Evolutionary conservation across 306 rosid species (phyloP).

Genomic region (Parietaria judaica): DNA sequence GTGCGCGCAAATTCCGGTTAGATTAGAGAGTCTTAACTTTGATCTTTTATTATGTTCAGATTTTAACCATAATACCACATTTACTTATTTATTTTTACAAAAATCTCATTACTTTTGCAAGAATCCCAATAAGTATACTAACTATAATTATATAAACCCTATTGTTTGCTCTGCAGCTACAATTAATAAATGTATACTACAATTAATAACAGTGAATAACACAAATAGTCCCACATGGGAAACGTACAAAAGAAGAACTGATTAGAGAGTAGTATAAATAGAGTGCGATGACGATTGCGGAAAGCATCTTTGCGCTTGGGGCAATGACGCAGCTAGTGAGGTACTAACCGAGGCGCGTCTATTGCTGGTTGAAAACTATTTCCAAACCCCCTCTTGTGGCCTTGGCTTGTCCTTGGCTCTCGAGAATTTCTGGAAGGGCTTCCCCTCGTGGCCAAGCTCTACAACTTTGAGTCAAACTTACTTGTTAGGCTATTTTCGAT

Average conservation of each 20-base stretch:
- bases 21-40: no score
- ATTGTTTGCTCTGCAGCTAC: no score
- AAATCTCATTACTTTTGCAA: no score
- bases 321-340: constrained; percentile 28
- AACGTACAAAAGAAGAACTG: not conserved
- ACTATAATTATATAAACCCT: no score
- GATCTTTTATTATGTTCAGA: no score
- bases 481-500: no score
- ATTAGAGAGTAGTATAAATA: not conserved
- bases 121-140: no score
- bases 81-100: no score
- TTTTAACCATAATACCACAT: no score
- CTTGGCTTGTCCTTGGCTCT: constrained; percentile 8
- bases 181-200: no score
- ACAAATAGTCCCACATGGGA: constrained; percentile 5
- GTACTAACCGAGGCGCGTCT: constrained; percentile 28
- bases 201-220: no score
- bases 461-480: not conserved
- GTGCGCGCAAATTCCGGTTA: no score
- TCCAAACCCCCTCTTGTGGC: constrained; percentile 26
- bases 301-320: constrained; percentile 16
- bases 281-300: not conserved
- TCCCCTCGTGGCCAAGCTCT: constrained; percentile 8
- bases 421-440: constrained; percentile 21
- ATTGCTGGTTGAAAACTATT: constrained; percentile 30